Evolutionary conservation across 257 asterid species (phyloP).

Genomic region (Solanum paucissectum): DNA sequence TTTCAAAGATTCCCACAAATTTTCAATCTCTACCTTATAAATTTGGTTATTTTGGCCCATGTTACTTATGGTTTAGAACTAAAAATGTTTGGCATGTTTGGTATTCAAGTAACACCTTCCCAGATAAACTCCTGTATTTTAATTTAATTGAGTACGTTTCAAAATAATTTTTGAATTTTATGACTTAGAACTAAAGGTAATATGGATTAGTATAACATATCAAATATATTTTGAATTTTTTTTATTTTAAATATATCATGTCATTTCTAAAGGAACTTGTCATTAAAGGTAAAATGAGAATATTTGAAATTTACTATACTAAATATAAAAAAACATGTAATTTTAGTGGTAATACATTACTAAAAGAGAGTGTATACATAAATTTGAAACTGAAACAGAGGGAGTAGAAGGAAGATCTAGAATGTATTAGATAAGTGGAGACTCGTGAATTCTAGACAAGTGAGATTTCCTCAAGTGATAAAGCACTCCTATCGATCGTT

Average conservation of each 20-base stretch:
- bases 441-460: neutral
- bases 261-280: neutral
- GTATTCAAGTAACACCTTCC: neutral
- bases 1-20: accelerated
- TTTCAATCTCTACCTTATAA: neutral
- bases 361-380: too few relatives aligned
- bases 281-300: neutral
- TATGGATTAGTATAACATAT: neutral
- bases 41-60: neutral
- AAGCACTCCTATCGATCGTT: neutral
- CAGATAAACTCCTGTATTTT: neutral
- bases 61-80: neutral
- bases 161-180: neutral
- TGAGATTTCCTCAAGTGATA: accelerated
- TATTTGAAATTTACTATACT: neutral
- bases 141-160: neutral
- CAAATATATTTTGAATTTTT: neutral
- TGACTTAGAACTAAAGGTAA: neutral
- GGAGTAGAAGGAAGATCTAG: neutral
- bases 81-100: neutral
- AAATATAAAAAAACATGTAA: neutral
- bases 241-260: neutral
- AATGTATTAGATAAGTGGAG: neutral
- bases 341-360: too few relatives aligned
- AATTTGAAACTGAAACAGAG: neutral